Conservation (phyloP, 306 rosid genomes). For the Medicago lupulina region DNA sequence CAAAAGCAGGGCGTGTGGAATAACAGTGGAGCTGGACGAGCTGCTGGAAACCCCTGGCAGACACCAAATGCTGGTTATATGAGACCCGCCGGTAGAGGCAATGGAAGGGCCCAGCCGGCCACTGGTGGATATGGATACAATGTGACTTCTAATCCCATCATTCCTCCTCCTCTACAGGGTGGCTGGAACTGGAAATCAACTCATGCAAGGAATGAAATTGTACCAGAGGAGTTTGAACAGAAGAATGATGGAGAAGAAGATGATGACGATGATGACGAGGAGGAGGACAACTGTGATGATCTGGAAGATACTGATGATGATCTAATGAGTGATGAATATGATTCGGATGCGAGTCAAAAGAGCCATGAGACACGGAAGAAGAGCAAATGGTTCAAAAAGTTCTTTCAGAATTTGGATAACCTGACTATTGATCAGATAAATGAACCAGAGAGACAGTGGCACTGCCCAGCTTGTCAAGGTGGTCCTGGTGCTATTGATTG, state of each 20-base stretch:
- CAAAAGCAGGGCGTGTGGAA: conserved; percentile 42
- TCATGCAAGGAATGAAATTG: conserved; percentile 42
- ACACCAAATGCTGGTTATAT: conserved; percentile 49
- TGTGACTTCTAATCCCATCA: conserved; percentile 46
- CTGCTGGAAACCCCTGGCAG: conserved; percentile 48
- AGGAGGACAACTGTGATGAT: conserved; percentile 51
- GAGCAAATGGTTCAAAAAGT: conserved; percentile 61
- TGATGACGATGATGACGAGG: conserved; percentile 37
- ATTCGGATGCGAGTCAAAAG: conserved; percentile 71
- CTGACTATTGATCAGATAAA: conserved; percentile 58
- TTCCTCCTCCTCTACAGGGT: conserved; percentile 68
- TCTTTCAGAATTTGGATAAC: conserved; percentile 63
- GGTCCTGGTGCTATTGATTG: conserved; percentile 96
- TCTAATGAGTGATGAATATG: conserved; percentile 66
- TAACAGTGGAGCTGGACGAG: conserved; percentile 59
- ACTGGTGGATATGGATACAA: conserved; percentile 42
- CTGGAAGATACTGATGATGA: conserved; percentile 73
- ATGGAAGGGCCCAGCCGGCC: conserved; percentile 47
- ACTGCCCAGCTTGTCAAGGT: conserved; percentile 84
- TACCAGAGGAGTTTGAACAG: conserved; percentile 42
- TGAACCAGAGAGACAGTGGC: conserved; percentile 88
- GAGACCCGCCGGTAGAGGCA: conserved; percentile 65
- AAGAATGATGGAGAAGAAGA: conserved; percentile 30
- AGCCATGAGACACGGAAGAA: conserved; percentile 73
- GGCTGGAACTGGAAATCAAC: conserved; percentile 88